Base-by-base conservation (phyloP, 441 rosid genomes). In the Raphanus hybrid region DNA sequence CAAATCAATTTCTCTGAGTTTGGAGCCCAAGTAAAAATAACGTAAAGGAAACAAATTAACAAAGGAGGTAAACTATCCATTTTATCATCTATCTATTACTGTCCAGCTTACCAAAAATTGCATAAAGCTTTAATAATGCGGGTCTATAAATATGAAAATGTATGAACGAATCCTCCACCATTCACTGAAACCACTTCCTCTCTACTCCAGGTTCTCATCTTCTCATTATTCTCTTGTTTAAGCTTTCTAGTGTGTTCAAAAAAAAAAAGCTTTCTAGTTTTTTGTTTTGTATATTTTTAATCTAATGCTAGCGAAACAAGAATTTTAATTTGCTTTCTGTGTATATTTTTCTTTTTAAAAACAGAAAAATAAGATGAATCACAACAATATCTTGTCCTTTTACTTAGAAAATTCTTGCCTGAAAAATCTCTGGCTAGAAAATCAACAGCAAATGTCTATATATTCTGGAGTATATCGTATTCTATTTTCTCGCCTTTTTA, bases 371-470 rank as follows among this genome's bases (percentile, higher is more conserved):
- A 29, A 43, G 18, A 77, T 6, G 80, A 77, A 77, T 65, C 62
- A 71, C 60, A 58, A 77, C 68, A 67, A 59, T 45, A 72, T 26
- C 6, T 73, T 34, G 32, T 64, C 43, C 9, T 18, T 77, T 61
- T 64, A 43, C 29, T 50, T 35, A 8, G 69, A 73, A 73, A 78
- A 78, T 78, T 78, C 74, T 61, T 15, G 12, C 74, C 77, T 78
- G 70, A 61, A 78, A 77, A 78, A 73, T 78, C 81, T 78, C 77
- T 78, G 81, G 81, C 63, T 61, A 60, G 16, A 11, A 73, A 67
- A 67, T 11, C 50, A 67, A 78, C 77, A 78, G 59, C 81, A 67
- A 72, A 48, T 4, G 6, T 15, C 7, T 78, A 72, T 60, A 73
- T 73, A 78, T 78, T 72, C 27, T 73, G 1, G 14, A 72, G 81